Evolutionary conservation across 768 basidiomycete species (phyloP), one percentile per base, ranked within the genome.

Genomic region (Lactarius quietus): DNA sequence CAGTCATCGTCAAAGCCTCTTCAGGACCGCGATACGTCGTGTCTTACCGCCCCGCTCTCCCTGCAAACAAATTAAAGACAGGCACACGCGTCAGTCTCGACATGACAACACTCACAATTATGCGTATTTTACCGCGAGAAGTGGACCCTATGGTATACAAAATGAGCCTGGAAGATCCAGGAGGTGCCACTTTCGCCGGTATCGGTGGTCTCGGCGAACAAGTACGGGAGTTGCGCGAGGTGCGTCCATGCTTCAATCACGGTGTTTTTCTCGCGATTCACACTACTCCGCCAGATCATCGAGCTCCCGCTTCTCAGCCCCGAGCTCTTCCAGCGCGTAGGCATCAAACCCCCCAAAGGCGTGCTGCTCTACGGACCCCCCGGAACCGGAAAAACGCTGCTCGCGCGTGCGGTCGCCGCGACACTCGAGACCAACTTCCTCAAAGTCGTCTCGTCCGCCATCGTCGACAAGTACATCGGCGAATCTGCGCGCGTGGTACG

Each of bases 121-220:
- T 99, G 95, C 92, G 97, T 41, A 96, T 98, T 59, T 81, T 99
- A 23, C 97, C 97, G 5, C 86, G 97, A 68, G 97, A 99, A 75
- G 93, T 99, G 8, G 97, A 99, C 74, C 97, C 97, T 18, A 79
- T 96, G 71, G 96, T 99, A 14, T 99, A 99, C 82, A 98, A 98
- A 80, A 99, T 98, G 97, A 96, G 93, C 69, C 80, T 97, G 72
- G 97, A 99, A 76, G 96, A 98, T 72, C 94, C 97, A 3, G 95
- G 94, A 79, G 90, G 90, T 57, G 95, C 92, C 8, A 86, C 93
- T 5, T 98, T 98, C 74, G 96, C 96, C 1, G 95, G 95, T 66
- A 98, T 99, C 61, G 97, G 97, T 72, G 97, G 97, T 26, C 78
- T 99, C 62, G 84, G 89, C 52, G 97, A 98, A 68, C 97, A 99